phyloP scores from a whole-genome alignment of 1,284 basidiomycete species.

The Moniliophthora roreri region DNA sequence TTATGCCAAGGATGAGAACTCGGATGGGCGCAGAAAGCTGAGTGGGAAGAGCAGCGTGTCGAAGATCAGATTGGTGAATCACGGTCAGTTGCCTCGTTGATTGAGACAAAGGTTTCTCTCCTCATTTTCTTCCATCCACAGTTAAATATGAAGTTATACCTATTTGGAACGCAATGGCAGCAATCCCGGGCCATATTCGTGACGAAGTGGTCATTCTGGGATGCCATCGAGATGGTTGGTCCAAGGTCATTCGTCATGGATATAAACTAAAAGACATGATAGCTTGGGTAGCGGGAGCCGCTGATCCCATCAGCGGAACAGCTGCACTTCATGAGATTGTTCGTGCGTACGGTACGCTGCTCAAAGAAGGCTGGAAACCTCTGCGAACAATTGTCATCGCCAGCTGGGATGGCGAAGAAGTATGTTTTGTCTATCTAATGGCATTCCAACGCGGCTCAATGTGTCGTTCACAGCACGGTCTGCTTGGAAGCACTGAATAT shows the following conservation, averaged over 20 bases:
- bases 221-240: conserved; percentile 81
- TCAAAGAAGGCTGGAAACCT: conserved; percentile 77
- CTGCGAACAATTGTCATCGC: conserved; percentile 77
- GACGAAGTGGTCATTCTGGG: conserved; percentile 88
- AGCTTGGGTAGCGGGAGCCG: conserved; percentile 59
- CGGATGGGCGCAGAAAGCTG: conserved; percentile 24
- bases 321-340: conserved; percentile 74
- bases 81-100: conserved; percentile 34
- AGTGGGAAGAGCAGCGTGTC: no score
- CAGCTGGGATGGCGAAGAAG: conserved; percentile 82
- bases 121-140: conserved; percentile 18
- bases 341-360: conserved; percentile 66
- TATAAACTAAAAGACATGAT: conserved; percentile 1
- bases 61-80: conserved; percentile 48
- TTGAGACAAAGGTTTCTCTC: not conserved
- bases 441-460: not conserved
- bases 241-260: not conserved
- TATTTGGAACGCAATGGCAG: conserved; percentile 80
- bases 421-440: conserved; percentile 21
- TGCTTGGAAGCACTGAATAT: conserved; percentile 81
- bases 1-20: not conserved
- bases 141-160: conserved; percentile 67
- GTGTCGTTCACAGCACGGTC: conserved; percentile 52
- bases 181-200: conserved; percentile 85
- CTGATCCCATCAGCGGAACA: conserved; percentile 82